Conservation (phyloP, 73 alveolate genomes). For the Paramecium sonneborni region DNA sequence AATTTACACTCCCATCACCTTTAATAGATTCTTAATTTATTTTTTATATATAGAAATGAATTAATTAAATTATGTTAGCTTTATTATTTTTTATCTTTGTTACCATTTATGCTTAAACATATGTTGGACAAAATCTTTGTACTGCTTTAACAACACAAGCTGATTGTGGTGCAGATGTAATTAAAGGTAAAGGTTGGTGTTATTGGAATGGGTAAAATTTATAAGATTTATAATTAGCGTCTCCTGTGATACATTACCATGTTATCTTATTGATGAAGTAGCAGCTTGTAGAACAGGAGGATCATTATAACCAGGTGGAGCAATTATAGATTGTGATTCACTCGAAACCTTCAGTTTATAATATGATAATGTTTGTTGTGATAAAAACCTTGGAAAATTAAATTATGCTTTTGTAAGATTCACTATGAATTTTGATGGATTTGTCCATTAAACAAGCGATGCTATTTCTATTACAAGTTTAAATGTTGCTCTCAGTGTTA, state of each 20-base stretch:
- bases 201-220: background rate
- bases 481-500: background rate
- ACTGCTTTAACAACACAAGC: background rate
- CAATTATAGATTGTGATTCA: background rate
- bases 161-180: background rate
- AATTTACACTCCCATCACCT: background rate
- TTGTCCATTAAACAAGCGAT: background rate
- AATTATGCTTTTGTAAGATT: conserved; percentile 50
- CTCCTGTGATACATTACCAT: background rate
- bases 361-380: conserved; percentile 48
- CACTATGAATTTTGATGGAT: background rate
- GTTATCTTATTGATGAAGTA: conserved; percentile 23
- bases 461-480: background rate
- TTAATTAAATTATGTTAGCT: background rate
- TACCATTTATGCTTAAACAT: background rate
- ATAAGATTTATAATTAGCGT: background rate
- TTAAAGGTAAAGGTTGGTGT: background rate
- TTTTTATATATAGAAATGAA: background rate
- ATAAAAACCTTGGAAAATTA: background rate
- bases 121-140: background rate
- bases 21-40: background rate
- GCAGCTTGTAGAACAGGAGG: conserved; percentile 31
- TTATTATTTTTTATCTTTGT: background rate
- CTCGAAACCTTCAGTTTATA: conserved; percentile 23
- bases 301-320: background rate